Percentiles rank a stretch among this genome's conserved stretches.
These are phyloP conservation scores for Cyclotella choctawhatcheeana DNA, from an alignment of 108 stramenopile species.

Conservation along the genomic window DNA sequence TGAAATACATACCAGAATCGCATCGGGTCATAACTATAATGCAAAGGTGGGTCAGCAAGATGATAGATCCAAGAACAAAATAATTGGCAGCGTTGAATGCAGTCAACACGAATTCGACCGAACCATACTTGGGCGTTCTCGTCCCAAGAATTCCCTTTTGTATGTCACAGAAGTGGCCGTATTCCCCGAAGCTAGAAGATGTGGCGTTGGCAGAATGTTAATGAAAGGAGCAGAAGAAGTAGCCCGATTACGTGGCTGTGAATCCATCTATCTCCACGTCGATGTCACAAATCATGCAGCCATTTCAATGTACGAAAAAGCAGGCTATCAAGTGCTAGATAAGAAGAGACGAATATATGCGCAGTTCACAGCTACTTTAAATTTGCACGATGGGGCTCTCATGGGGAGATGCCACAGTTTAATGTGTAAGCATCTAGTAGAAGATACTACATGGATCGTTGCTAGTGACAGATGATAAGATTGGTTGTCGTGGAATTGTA, in stretches of 20 bases:
- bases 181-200: conserved; percentile 56
- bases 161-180: conserved; percentile 91
- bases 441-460: conserved; percentile 66
- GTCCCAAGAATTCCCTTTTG: conserved; percentile 63
- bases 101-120: conserved; percentile 83
- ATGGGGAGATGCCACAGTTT: conserved; percentile 74
- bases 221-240: conserved; percentile 69
- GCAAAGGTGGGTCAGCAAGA: not conserved
- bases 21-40: conserved; percentile 21
- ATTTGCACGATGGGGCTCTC: conserved; percentile 82
- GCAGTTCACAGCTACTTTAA: conserved; percentile 80
- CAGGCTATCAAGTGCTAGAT: conserved; percentile 63
- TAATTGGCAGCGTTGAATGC: conserved; percentile 83
- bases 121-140: conserved; percentile 63
- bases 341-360: conserved; percentile 57
- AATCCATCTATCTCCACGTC: conserved; percentile 85
- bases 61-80: conserved; percentile 11
- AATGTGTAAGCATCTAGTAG: conserved; percentile 60
- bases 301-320: conserved; percentile 62
- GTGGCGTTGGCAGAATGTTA: conserved; percentile 65
- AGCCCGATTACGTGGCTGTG: conserved; percentile 65
- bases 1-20: conserved; percentile 35
- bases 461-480: no score
- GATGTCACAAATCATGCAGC: conserved; percentile 79
- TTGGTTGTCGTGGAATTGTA: no score